Base-by-base conservation (phyloP, 306 rosid species). In the Pyrus communis region DNA sequence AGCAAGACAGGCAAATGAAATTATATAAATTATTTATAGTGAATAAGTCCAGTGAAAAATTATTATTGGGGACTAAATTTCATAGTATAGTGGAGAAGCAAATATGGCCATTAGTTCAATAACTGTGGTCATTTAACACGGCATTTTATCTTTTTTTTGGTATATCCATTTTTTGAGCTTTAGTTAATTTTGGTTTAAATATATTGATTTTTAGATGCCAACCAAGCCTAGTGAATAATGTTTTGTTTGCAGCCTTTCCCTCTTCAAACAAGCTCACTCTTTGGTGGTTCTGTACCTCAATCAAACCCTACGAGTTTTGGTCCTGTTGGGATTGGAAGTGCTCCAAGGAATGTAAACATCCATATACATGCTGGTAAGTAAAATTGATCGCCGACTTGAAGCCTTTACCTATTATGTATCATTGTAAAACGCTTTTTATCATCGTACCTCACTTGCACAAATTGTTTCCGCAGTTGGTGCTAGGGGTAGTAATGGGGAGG, bases 301-400 rank as follows among this genome's bases (percentile, higher is more conserved):
- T 83, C 92, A 78, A 83, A 89, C 84, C 88, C 97, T 66, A 38
- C 81, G 68, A 63, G 86, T 68, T 80, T 92, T 59, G 99, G 93
- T 69, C 77, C 97, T 61, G 88, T 85, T 75, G 97, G 98, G 76
- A 69, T 89, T 77, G 99, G 99, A 67, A 85, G 73, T 88, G 91
- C 86, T 75, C 96, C 97, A 73, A 88, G 99, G 91, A 91, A 91
- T 42, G 80, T 96, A 27, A 96, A 88, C 91, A 92, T 96, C 77
- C 99, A 96, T 84, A 96, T 96, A 84, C 99, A 92, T 84, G 96
- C 97, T 51, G 99, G 99, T 96, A 84, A 87, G 79, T 45, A 58
- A 35, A 21, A 31, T 52, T 74, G 18, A 23, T 49, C 5, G 28
- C 35, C 28, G 21, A 70, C 68, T 72, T 68, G 55, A 65, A 68